Conservation (phyloP, 78 protist species). For the Goniomonas avonlea region DNA sequence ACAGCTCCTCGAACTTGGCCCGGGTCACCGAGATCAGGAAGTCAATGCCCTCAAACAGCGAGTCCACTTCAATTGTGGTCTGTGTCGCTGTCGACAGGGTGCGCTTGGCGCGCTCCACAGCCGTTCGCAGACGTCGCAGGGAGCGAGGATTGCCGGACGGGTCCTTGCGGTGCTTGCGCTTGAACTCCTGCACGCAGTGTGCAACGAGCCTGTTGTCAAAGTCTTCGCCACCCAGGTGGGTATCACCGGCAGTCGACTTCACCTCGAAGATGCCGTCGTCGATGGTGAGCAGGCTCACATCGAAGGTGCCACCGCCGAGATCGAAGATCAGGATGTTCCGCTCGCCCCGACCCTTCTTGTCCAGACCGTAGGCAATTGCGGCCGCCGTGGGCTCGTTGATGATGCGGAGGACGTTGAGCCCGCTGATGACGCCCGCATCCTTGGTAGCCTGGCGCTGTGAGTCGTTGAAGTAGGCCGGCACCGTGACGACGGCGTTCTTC, state of each 20-base stretch:
- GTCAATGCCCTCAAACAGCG: constrained; percentile 80
- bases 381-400: constrained; percentile 97
- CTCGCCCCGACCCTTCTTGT: constrained; percentile 27
- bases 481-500: constrained; percentile 75
- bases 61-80: constrained; percentile 78
- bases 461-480: constrained; percentile 75
- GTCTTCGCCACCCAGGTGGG: constrained; percentile 85
- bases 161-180: constrained; percentile 67
- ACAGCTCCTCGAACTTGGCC: constrained; percentile 85
- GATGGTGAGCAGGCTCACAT: constrained; percentile 76
- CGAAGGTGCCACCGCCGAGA: constrained; percentile 72
- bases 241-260: constrained; percentile 87
- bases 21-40: constrained; percentile 74
- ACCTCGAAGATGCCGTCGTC: constrained; percentile 93
- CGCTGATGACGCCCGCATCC: constrained; percentile 88
- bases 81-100: constrained; percentile 63
- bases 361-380: constrained; percentile 88
- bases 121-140: constrained; percentile 77
- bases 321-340: constrained; percentile 45
- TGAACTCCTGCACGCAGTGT: constrained; percentile 68
- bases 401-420: constrained; percentile 81
- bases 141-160: constrained; percentile 61
- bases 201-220: constrained; percentile 77
- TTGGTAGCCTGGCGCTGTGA: constrained; percentile 84
- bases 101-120: constrained; percentile 76